These are phyloP conservation scores for Aspergillus terreus DNA, from an alignment of 2,329 filamentous ascomycete genomes.

Conservation along the genomic window DNA sequence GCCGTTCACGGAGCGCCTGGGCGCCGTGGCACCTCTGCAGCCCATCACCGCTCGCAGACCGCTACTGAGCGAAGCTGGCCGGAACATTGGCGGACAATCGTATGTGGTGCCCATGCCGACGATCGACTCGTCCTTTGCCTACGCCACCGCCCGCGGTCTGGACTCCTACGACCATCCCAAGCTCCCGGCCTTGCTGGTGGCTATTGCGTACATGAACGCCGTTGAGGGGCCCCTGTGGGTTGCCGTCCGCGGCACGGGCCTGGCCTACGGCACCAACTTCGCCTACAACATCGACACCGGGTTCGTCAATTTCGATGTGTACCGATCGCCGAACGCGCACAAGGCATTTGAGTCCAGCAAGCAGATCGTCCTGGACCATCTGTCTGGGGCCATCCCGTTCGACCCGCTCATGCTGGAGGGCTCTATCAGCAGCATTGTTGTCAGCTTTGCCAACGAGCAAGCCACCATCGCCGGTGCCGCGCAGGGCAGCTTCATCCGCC, in stretches of 20 bases:
- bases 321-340: constrained; percentile 82
- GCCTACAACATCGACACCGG: constrained; percentile 73
- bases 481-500: constrained; percentile 74
- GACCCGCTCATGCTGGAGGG: constrained; percentile 83
- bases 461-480: constrained; percentile 79
- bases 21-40: constrained; percentile 54
- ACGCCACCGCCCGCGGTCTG: constrained; percentile 71
- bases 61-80: constrained; percentile 72
- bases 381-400: constrained; percentile 66
- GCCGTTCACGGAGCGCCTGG: constrained; percentile 53
- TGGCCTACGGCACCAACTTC: constrained; percentile 87
- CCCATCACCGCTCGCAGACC: constrained; percentile 67
- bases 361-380: constrained; percentile 69
- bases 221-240: constrained; percentile 94
- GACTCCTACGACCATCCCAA: constrained; percentile 71
- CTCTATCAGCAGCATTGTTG: constrained; percentile 84
- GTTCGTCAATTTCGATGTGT: constrained; percentile 77
- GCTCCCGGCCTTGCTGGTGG: constrained; percentile 81
- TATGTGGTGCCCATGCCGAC: constrained; percentile 87
- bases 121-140: constrained; percentile 85
- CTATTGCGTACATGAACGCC: constrained; percentile 84
- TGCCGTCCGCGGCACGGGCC: constrained; percentile 84
- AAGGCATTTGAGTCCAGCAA: constrained; percentile 79
- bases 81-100: constrained; percentile 68
- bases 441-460: constrained; percentile 82